Evolutionary conservation across 2,329 filamentous ascomycete genomes (phyloP), one percentile per base, ranked within the genome.

Genomic region (Botrytis medusae): DNA sequence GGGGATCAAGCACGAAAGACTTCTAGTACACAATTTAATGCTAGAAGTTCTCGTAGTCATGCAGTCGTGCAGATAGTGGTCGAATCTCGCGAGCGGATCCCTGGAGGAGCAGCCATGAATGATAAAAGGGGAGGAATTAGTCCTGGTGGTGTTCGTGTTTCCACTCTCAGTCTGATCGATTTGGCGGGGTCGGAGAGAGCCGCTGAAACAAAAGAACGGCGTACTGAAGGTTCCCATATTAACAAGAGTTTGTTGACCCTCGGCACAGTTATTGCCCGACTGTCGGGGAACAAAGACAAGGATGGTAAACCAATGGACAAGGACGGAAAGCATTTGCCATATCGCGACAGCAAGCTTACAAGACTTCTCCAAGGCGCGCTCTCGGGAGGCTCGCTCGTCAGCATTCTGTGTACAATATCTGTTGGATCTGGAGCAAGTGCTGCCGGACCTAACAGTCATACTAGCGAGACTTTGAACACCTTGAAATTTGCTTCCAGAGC

Each of bases 61-160:
- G 96, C 96, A 0, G 96, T 99, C 32, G 96, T 99, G 54, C 96
- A 99, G 82, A 99, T 99, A 78, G 95, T 99, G 2, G 96, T 99
- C 20, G 96, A 99, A 82, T 98, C 95, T 81, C 89, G 96, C 82
- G 95, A 98, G 82, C 92, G 96, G 64, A 89, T 91, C 60, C 90
- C 93, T 0, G 82, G 83, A 10, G 83, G 82, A 62, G 79, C 77
- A 32, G 80, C 80, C 16, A 85, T 83, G 20, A 83, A 81, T 20
- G 89, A 91, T 25, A 93, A 93, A 80, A 88, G 93, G 68, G 88
- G 91, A 2, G 91, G 87, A 6, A 85, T 96, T 62, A 82, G 89
- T 34, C 95, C 95, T 1, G 95, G 95, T 69, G 96, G 96, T 74
- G 96, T 99, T 9, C 91, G 96, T 69, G 96, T 99, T 8, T 98